Conservation (phyloP, 2,329 filamentous ascomycete genomes). For the Epicoccum sorghinum region DNA sequence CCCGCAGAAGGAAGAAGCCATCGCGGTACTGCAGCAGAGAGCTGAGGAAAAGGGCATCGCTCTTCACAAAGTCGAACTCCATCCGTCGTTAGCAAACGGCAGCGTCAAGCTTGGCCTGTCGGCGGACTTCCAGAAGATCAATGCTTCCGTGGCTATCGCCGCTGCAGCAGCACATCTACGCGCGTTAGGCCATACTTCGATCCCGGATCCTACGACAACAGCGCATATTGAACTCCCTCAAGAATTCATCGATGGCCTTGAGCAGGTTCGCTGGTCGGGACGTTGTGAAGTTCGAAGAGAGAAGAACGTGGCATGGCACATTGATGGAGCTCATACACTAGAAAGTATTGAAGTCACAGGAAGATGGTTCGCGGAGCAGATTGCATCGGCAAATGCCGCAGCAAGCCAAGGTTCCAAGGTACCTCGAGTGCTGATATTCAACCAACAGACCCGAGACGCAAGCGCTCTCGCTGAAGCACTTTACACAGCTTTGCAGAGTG, state of each 20-base stretch:
- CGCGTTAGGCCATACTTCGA: constrained; percentile 48
- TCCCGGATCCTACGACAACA: constrained; percentile 44
- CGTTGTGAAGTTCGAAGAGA: constrained; percentile 73
- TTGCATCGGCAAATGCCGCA: constrained; percentile 43
- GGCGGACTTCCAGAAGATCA: constrained; percentile 67
- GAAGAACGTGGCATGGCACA: constrained; percentile 70
- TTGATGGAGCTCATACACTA: constrained; percentile 87
- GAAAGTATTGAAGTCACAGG: constrained; percentile 81
- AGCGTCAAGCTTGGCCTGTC: constrained; percentile 63
- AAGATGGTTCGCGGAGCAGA: constrained; percentile 71
- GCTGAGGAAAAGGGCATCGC: constrained; percentile 57
- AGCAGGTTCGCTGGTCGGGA: constrained; percentile 71
- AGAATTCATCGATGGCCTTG: constrained; percentile 69
- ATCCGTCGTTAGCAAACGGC: constrained; percentile 54
- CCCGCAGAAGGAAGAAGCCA: constrained; percentile 60
- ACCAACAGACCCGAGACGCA: constrained; percentile 87
- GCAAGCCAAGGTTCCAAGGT: constrained; percentile 20
- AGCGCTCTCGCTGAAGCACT: constrained; percentile 67
- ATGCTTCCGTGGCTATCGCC: constrained; percentile 66
- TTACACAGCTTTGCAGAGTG: constrained; percentile 59
- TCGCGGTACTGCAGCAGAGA: constrained; percentile 62
- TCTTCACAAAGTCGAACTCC: constrained; percentile 56
- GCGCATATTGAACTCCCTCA: constrained; percentile 58
- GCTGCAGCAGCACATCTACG: constrained; percentile 65
- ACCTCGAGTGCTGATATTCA: constrained; percentile 77